Evolutionary conservation across 2,329 filamentous ascomycete genomes (phyloP).

Genomic region (Ilyonectria destructans): DNA sequence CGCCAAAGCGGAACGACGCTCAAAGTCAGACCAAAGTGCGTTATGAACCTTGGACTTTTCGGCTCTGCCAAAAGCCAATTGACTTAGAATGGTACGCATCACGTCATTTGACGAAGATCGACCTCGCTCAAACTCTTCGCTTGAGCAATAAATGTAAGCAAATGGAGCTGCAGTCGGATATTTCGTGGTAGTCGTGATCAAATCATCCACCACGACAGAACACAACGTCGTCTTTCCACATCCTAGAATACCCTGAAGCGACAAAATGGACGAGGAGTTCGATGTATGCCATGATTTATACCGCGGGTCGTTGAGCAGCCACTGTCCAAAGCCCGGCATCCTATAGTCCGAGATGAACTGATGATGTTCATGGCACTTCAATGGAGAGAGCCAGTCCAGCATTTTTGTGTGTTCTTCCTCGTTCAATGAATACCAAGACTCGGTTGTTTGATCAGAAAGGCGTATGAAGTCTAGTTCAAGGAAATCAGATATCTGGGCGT

Average conservation of each 20-base stretch:
- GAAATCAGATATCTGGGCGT: neutral
- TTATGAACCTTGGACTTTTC: slow-evolving; percentile 4
- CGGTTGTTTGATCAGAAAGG: neutral
- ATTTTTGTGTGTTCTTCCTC: neutral
- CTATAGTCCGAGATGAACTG: too few relatives aligned
- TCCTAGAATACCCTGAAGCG: slow-evolving; percentile 1
- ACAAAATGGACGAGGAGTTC: slow-evolving; percentile 1
- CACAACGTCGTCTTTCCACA: neutral
- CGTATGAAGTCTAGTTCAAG: neutral
- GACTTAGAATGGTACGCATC: slow-evolving; percentile 3
- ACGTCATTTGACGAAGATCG: neutral
- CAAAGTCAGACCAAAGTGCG: slow-evolving; percentile 19
- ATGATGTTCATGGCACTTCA: neutral
- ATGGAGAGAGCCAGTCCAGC: neutral
- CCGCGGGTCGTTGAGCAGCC: neutral
- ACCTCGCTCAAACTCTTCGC: neutral
- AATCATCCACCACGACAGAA: neutral
- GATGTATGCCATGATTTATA: slow-evolving; percentile 6
- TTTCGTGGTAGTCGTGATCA: neutral
- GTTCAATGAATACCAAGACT: slow-evolving; percentile 8
- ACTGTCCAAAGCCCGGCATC: neutral
- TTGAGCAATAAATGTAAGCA: neutral
- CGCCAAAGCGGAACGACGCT: slow-evolving; percentile 18
- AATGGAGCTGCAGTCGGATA: neutral
- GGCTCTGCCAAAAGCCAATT: neutral